Evolutionary conservation across 208 protist species (phyloP), one percentile per base, ranked within the genome.

Genomic region (Phytomonas sp.): DNA sequence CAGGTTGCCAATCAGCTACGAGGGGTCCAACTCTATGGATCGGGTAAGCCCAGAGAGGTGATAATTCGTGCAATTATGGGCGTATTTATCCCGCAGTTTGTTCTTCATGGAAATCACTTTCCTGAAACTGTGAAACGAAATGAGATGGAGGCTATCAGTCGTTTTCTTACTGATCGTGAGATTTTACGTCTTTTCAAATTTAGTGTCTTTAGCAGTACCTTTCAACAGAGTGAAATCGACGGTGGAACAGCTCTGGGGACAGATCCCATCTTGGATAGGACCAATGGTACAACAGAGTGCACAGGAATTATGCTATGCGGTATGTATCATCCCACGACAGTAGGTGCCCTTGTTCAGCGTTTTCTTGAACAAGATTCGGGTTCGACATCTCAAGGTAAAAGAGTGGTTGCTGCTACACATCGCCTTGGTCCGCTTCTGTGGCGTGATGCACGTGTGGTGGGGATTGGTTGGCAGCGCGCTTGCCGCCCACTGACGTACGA

Each of bases 21-120:
- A 40, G 89, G 89, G n/a, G n/a, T 88, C 32, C 87, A 92, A 66
- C 30, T 83, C 12, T 91, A 89, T 68, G 78, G 73, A 36, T 69
- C 74, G n/a, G 80, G 79, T 61, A 68, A 72, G 14, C 73, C 87
- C 8, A 84, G 89, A 37, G 69, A 77, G 68, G 60, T 87, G 61
- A 63, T 94, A 62, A 78, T 94, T 71, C 76, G 82, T 69, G 75
- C 84, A 69, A 81, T 94, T 29, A 63, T 94, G 12, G 85, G 79
- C 52, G 69, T 75, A 3, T 63, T 78, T 37, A 71, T 76, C 8
- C 82, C 86, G 23, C 66, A 84, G 45, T 82, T 92, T 45, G 60
- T 65, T n/a, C 66, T 87, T 37, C 45, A 56, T 56, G 45, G 45
- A 0, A 26, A 26, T 11, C 45, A 56, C 26, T 56, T 56, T 56